Percentiles rank a stretch among this genome's conserved stretches.
phyloP scores from a whole-genome alignment of 169 alveolate genomes.

The Babesia divergens region DNA sequence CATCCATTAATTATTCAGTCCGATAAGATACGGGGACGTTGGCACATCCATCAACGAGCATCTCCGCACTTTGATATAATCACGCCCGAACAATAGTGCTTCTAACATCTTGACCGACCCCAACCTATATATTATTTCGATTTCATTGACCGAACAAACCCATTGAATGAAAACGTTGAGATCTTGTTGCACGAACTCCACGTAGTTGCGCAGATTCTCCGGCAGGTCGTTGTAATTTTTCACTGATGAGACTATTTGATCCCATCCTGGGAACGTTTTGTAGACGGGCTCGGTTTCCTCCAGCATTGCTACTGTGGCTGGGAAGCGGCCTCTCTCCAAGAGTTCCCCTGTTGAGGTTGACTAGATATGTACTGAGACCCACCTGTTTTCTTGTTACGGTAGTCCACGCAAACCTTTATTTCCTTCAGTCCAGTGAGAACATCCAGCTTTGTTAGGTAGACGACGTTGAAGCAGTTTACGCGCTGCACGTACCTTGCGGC shows the following conservation, averaged over 20 bases:
- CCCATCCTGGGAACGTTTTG: constrained; percentile 86
- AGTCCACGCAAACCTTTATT: constrained; percentile 80
- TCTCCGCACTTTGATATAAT: background rate
- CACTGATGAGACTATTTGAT: constrained; percentile 77
- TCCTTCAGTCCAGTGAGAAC: constrained; percentile 86
- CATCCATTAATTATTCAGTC: background rate
- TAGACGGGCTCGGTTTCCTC: constrained; percentile 84
- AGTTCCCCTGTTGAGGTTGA: constrained; percentile 44
- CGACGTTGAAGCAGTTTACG: constrained; percentile 77
- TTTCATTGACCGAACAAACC: constrained; percentile 72
- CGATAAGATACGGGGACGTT: constrained; percentile 29
- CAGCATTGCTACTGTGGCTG: constrained; percentile 79
- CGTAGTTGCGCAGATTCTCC: constrained; percentile 77
- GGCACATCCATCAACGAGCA: constrained; percentile 2
- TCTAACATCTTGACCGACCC: constrained; percentile 50
- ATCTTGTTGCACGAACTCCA: constrained; percentile 77
- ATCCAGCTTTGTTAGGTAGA: constrained; percentile 91
- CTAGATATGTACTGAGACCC: background rate
- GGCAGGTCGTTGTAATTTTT: constrained; percentile 84
- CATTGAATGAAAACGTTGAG: constrained; percentile 83
- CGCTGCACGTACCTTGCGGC: constrained; percentile 70
- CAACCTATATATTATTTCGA: constrained; percentile 4
- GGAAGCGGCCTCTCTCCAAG: constrained; percentile 76
- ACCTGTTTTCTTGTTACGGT: constrained; percentile 69
- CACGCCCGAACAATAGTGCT: constrained; percentile 16